phyloP scores from a whole-genome alignment of 2,329 filamentous ascomycete species.

The Allantophomopsis cytisporea region DNA sequence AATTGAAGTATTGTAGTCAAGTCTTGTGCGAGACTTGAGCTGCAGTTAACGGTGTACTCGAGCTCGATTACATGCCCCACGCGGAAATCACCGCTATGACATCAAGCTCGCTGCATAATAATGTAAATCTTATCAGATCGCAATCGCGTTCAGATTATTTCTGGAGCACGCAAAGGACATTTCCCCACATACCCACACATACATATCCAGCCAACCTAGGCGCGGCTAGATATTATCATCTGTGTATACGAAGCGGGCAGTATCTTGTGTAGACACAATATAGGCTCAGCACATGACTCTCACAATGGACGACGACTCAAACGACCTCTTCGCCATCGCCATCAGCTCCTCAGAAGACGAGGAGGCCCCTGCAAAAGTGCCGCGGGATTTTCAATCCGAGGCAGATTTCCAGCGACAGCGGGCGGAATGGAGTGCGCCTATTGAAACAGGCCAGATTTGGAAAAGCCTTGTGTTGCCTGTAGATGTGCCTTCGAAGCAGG shows the following conservation, averaged over 20 bases:
- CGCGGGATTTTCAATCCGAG: slow-evolving; percentile 17
- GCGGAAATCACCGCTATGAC: neutral
- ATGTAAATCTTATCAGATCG: neutral
- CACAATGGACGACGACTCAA: slow-evolving; percentile 19
- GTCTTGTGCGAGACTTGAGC: too few relatives aligned
- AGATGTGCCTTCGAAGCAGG: slow-evolving; percentile 14
- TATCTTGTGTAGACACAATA: too few relatives aligned
- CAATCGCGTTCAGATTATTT: neutral
- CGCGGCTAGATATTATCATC: too few relatives aligned
- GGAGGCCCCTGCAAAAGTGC: slow-evolving; percentile 9
- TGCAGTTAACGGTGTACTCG: too few relatives aligned
- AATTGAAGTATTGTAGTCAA: too few relatives aligned
- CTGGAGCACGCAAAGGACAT: too few relatives aligned
- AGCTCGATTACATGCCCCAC: too few relatives aligned
- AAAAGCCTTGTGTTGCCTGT: slow-evolving; percentile 12
- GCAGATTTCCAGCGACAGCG: slow-evolving; percentile 12
- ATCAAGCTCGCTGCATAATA: neutral
- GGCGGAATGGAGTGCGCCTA: slow-evolving; percentile 12
- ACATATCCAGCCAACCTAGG: too few relatives aligned
- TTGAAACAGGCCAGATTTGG: slow-evolving; percentile 16
- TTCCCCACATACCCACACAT: too few relatives aligned
- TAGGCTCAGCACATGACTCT: too few relatives aligned
- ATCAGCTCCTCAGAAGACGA: slow-evolving; percentile 24
- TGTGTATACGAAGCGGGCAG: too few relatives aligned
- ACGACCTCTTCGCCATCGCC: slow-evolving; percentile 27